Percentiles rank a stretch among this genome's conserved stretches.
Evolutionary conservation across 805 yeast genomes (phyloP).

Genomic region (Monosporozyma unispora): DNA sequence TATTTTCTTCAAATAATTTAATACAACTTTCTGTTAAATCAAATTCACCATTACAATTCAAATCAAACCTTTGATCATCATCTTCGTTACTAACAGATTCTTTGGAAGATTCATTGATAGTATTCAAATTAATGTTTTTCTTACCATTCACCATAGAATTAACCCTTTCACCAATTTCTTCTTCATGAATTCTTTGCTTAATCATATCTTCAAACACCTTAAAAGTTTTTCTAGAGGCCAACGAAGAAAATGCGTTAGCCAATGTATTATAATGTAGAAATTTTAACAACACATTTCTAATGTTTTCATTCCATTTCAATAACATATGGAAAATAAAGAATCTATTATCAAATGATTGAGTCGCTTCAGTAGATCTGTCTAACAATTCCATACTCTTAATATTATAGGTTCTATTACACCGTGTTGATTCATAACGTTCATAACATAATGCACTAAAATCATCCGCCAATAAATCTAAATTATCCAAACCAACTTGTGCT

Average conservation of each 20-base stretch:
- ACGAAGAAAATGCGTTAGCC: conserved; percentile 36
- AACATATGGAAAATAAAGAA: conserved; percentile 66
- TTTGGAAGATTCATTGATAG: neutral
- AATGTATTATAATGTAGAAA: conserved; percentile 45
- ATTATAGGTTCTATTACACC: conserved; percentile 3
- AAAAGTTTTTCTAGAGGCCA: conserved; percentile 41
- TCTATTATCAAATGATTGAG: conserved; percentile 37
- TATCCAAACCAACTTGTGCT: conserved; percentile 10
- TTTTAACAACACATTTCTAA: conserved; percentile 54
- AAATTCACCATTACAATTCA: neutral
- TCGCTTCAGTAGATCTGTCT: conserved; percentile 3
- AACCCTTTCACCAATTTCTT: neutral
- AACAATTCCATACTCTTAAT: conserved; percentile 17
- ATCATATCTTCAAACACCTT: conserved; percentile 44
- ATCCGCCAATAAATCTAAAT: conserved; percentile 13
- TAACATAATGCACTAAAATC: conserved; percentile 14
- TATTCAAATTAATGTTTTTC: neutral
- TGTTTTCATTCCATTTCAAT: conserved; percentile 67
- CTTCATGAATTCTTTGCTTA: conserved; percentile 17
- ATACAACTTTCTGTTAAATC: conserved; percentile 7
- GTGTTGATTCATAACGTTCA: conserved; percentile 2
- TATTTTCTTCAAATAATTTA: conserved; percentile 40
- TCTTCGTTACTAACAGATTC: neutral
- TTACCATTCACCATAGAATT: neutral
- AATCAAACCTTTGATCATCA: conserved; percentile 1